Evolutionary conservation across 2,329 filamentous ascomycete species (phyloP), one percentile per base, ranked within the genome.

Genomic region (Apiospora marii): DNA sequence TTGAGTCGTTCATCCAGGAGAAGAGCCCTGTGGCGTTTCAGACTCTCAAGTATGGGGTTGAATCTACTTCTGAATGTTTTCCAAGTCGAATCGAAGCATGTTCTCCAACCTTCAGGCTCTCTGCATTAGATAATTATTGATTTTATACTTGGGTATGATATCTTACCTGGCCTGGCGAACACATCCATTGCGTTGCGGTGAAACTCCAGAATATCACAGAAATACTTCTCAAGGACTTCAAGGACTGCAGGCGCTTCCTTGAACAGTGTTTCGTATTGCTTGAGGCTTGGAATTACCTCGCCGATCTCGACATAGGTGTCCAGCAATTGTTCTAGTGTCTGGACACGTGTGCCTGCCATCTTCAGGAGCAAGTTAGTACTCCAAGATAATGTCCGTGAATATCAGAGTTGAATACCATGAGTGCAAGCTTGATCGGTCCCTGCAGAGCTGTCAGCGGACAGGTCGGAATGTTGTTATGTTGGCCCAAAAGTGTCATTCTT

Each of bases 191-290:
- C 75, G 24, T 72, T 72, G 44, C 27, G 46, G 48, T 78, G 76
- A n/a, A 78, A 78, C 14, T 76, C 72, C 1, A 78, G 70, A 19
- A 78, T 73, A 41, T 77, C 76, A 27, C 72, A 75, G 30, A 76
- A 75, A 49, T 77, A 78, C 5, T 43, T 72, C 37, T 76, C 75
- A 14, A 77, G 74, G 41, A 77, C 70, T 34, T 73, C 72, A 1
- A 71, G 43, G 0, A 74, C 73, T 13, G 51, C 22, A 3, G 73
- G 74, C 6, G 72, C 68, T 22, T 72, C 43, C 27, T 58, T 67
- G 58, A 78, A 76, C 0, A 76, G 27, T 44, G 46, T 24, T 22
- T 75, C 74, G 49, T 77, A 76, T n/a, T 77, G 75, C 2, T 16
- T 69, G 0, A 78, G 71, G 19, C 72, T 53, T 10, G 75, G 75